Conservation (phyloP, 2,329 filamentous ascomycete species). For the Microdochium trichocladiopsis region DNA sequence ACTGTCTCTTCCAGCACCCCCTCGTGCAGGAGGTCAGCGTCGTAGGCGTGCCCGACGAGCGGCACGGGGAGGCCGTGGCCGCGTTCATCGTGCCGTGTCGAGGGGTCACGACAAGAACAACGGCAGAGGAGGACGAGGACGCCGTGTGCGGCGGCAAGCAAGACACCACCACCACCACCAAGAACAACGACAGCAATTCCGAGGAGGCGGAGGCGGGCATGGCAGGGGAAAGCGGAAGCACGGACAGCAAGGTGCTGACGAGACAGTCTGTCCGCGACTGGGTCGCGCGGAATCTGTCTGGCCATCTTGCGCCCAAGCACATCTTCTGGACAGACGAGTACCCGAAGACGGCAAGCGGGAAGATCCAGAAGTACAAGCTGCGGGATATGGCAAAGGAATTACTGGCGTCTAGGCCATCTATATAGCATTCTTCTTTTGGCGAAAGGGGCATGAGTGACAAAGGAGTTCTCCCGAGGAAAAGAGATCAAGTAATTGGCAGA, state of each 20-base stretch:
- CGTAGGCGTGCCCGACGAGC: slow-evolving; percentile 74
- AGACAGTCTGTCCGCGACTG: slow-evolving; percentile 59
- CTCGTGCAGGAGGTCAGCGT: slow-evolving; percentile 71
- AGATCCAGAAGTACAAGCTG: slow-evolving; percentile 92
- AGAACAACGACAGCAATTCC: too few species aligned
- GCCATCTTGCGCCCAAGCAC: slow-evolving; percentile 78
- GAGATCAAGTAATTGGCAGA: too few species aligned
- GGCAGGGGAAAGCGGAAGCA: too few species aligned
- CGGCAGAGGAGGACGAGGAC: slow-evolving; percentile 16
- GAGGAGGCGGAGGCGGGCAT: too few species aligned
- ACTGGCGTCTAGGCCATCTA: neutral
- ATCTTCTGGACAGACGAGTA: slow-evolving; percentile 84
- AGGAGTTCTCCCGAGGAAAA: too few species aligned
- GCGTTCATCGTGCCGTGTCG: slow-evolving; percentile 65
- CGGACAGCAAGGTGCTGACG: slow-evolving; percentile 29
- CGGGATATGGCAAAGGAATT: slow-evolving; percentile 51
- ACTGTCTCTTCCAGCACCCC: slow-evolving; percentile 70
- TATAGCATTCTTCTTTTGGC: neutral
- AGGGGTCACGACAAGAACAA: slow-evolving; percentile 19
- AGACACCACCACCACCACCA: too few species aligned
- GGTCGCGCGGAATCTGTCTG: slow-evolving; percentile 62
- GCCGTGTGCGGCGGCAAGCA: slow-evolving; percentile 9
- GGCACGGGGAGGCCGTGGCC: slow-evolving; percentile 79
- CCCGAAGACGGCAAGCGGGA: slow-evolving; percentile 92
- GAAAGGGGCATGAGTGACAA: too few species aligned